phyloP scores from a whole-genome alignment of 768 basidiomycete species.

The Lentinula edodes region DNA sequence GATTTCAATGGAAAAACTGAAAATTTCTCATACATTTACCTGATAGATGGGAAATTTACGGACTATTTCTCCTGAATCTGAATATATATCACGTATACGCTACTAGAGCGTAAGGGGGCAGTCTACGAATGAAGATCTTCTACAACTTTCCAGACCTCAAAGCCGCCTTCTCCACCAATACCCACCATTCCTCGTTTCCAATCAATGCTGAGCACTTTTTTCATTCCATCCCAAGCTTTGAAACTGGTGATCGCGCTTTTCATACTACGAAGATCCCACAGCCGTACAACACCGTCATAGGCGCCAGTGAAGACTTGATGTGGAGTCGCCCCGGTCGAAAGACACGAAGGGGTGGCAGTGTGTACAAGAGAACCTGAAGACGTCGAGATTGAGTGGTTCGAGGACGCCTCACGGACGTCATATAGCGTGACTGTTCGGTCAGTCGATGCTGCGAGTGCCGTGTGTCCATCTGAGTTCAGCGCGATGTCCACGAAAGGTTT shows the following conservation, averaged over 20 bases:
- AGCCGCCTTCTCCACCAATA: slow-evolving; percentile 59
- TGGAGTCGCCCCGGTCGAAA: slow-evolving; percentile 29
- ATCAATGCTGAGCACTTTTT: slow-evolving; percentile 57
- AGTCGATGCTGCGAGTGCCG: slow-evolving; percentile 58
- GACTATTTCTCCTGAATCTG: too few relatives aligned
- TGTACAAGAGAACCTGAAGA: slow-evolving; percentile 46
- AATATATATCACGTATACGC: too few relatives aligned
- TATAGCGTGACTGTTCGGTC: slow-evolving; percentile 71
- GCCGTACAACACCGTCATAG: slow-evolving; percentile 70
- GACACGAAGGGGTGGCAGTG: slow-evolving; percentile 61
- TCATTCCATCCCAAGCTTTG: slow-evolving; percentile 47
- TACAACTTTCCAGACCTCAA: slow-evolving; percentile 58
- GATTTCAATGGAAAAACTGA: too few relatives aligned
- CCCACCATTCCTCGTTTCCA: slow-evolving; percentile 52
- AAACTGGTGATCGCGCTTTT: slow-evolving; percentile 62
- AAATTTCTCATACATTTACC: too few relatives aligned
- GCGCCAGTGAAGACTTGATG: slow-evolving; percentile 66
- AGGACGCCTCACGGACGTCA: slow-evolving; percentile 49
- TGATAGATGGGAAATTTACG: too few relatives aligned
- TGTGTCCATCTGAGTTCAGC: slow-evolving; percentile 35
- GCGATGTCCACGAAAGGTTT: slow-evolving; percentile 71
- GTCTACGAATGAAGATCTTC: slow-evolving; percentile 19
- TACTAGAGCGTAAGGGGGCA: not conserved
- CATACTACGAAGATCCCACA: slow-evolving; percentile 76
- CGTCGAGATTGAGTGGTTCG: slow-evolving; percentile 22